These are phyloP conservation scores for Ganoderma boninense DNA, from an alignment of 1,284 basidiomycete species.

Conservation along the genomic window DNA sequence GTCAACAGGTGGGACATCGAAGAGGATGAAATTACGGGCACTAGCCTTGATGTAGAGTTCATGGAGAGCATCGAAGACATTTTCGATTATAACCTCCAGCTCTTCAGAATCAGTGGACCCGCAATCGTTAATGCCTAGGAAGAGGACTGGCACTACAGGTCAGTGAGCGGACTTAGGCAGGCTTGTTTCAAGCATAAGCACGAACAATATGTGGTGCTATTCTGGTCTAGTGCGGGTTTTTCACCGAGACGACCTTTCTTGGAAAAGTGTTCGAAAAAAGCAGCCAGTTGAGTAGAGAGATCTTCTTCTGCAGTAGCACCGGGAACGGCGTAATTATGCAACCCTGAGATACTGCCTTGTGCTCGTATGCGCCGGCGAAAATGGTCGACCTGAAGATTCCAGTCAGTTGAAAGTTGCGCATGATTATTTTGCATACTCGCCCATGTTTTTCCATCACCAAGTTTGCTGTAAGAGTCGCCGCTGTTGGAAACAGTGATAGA, in stretches of 20 bases:
- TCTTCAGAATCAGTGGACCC: constrained; percentile 29
- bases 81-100: constrained; percentile 31
- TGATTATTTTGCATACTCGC: constrained; percentile 3
- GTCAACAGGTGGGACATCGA: constrained; percentile 39
- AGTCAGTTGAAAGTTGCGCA: not conserved
- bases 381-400: not conserved
- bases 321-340: constrained; percentile 29
- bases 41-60: constrained; percentile 37
- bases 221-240: constrained; percentile 15
- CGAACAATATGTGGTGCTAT: constrained; percentile 9
- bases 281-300: constrained; percentile 23
- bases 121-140: constrained; percentile 39
- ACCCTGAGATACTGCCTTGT: not conserved
- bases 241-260: constrained; percentile 3
- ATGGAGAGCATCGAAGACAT: constrained; percentile 31
- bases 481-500: not conserved
- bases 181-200: not conserved
- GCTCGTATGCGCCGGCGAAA: not conserved
- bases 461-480: constrained; percentile 27
- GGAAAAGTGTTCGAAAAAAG: constrained; percentile 24
- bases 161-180: not conserved
- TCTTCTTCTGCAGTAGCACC: constrained; percentile 35
- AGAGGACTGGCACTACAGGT: no score
- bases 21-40: constrained; percentile 38
- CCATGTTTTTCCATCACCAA: constrained; percentile 17